Evolutionary conservation across 169 alveolate genomes (phyloP).

Genomic region (Cardiosporidium cionae): DNA sequence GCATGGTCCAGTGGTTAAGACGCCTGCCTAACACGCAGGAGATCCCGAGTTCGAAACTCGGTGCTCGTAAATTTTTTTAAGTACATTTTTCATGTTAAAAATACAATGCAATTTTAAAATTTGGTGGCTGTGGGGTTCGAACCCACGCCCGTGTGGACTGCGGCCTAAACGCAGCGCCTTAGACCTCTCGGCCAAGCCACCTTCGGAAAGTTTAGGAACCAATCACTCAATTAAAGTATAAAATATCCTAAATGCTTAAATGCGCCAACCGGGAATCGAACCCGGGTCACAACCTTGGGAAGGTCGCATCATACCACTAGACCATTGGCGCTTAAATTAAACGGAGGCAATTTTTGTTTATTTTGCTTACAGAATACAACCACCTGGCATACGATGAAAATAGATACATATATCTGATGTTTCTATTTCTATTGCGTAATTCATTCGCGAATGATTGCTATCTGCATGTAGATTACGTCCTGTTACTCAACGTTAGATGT

Average conservation of each 20-base stretch:
- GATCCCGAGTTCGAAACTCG: slow-evolving; percentile 84
- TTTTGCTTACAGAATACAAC: too few species aligned
- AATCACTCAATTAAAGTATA: neutral
- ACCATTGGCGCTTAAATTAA: slow-evolving; percentile 53
- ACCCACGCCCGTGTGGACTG: slow-evolving; percentile 65
- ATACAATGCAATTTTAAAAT: too few species aligned
- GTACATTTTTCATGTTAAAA: neutral
- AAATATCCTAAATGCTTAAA: too few species aligned
- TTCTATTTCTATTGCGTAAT: too few species aligned
- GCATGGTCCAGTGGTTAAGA: slow-evolving; percentile 80
- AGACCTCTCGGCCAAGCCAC: slow-evolving; percentile 59
- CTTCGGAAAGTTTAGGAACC: neutral
- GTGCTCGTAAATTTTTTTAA: slow-evolving; percentile 50
- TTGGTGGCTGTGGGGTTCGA: slow-evolving; percentile 5
- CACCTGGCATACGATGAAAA: too few species aligned
- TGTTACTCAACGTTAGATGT: too few species aligned
- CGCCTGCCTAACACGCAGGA: slow-evolving; percentile 82
- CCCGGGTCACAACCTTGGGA: slow-evolving; percentile 81
- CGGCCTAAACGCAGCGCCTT: slow-evolving; percentile 99
- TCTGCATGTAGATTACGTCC: too few species aligned
- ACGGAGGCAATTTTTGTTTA: too few species aligned
- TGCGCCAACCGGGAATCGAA: slow-evolving; percentile 80
- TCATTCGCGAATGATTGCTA: too few species aligned
- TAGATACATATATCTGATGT: too few species aligned
- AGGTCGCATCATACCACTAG: slow-evolving; percentile 77